A percentile compares a stretch with the other conserved stretches of the same genome.
These are phyloP conservation scores for Penstemon eatonii DNA, from an alignment of 257 asterid genomes.

Conservation along the genomic window DNA sequence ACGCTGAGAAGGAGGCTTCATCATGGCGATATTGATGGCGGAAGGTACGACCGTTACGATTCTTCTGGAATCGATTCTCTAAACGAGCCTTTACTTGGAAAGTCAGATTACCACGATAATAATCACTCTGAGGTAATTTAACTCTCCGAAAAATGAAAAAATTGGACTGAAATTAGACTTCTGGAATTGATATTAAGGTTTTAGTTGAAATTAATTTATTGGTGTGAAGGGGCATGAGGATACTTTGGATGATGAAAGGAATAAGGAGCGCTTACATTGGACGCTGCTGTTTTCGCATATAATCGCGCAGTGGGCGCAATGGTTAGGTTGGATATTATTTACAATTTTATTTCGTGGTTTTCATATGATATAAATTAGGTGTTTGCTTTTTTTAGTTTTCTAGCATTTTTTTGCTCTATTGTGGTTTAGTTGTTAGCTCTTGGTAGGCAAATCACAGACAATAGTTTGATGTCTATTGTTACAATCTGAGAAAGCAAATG, in stretches of 20 bases:
- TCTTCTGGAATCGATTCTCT: slow-evolving; percentile 46
- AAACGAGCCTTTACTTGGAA: slow-evolving; percentile 79
- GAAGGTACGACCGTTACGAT: slow-evolving; percentile 37
- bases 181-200: background rate
- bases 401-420: too few relatives aligned
- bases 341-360: background rate
- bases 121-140: slow-evolving; percentile 50
- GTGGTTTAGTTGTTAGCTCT: too few relatives aligned
- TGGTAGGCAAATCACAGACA: too few relatives aligned
- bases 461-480: too few relatives aligned
- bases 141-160: background rate
- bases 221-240: slow-evolving; percentile 44
- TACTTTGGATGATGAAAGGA: slow-evolving; percentile 65
- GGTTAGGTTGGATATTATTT: slow-evolving; percentile 64
- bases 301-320: slow-evolving; percentile 95
- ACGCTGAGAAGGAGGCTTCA: slow-evolving; percentile 81
- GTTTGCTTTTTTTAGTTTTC: background rate
- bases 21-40: slow-evolving; percentile 80
- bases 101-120: slow-evolving; percentile 24
- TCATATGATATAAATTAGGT: background rate
- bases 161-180: too few relatives aligned
- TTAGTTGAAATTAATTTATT: slow-evolving; percentile 6
- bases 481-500: too few relatives aligned
- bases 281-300: slow-evolving; percentile 65
- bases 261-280: slow-evolving; percentile 73